A percentile compares a stretch with the other conserved stretches of the same genome.
phyloP scores from a whole-genome alignment of 2,329 filamentous ascomycete species.

The Aspergillus alliaceus region DNA sequence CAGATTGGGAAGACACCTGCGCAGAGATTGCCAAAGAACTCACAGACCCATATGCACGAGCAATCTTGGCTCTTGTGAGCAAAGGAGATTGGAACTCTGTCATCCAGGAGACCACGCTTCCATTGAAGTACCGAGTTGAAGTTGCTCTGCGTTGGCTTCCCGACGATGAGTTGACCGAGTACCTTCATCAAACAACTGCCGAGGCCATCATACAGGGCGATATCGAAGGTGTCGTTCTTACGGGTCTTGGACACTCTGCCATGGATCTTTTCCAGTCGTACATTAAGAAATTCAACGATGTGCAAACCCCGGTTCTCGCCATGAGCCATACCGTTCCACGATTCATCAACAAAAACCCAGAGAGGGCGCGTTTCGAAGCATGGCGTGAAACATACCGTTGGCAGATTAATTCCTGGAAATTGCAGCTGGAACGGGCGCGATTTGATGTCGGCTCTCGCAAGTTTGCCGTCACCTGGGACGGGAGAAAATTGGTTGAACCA shows the following conservation, averaged over 20 bases:
- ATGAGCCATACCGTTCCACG: conserved; percentile 59
- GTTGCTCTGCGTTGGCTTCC: conserved; percentile 57
- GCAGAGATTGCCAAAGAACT: conserved; percentile 63
- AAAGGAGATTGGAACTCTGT: conserved; percentile 61
- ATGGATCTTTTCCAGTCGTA: conserved; percentile 63
- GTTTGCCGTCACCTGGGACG: conserved; percentile 52
- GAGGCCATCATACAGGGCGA: conserved; percentile 56
- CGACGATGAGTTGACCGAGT: conserved; percentile 49
- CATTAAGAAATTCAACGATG: conserved; percentile 58
- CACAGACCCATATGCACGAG: conserved; percentile 61
- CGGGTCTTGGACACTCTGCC: conserved; percentile 57
- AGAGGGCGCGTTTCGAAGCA: conserved; percentile 55
- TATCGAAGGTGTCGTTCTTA: conserved; percentile 62
- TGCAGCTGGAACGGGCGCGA: conserved; percentile 58
- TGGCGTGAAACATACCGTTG: conserved; percentile 64
- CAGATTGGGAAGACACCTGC: conserved; percentile 62
- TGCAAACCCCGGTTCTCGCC: conserved; percentile 63
- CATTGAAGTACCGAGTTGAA: conserved; percentile 61
- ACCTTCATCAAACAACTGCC: conserved; percentile 55
- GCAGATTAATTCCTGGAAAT: conserved; percentile 62
- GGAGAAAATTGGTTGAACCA: conserved; percentile 49
- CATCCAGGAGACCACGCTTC: conserved; percentile 57
- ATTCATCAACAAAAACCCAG: conserved; percentile 55
- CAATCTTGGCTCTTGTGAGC: conserved; percentile 60
- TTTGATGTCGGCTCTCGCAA: conserved; percentile 61